These are phyloP conservation scores for California macrophylla DNA, from an alignment of 441 rosid genomes.

Conservation along the genomic window DNA sequence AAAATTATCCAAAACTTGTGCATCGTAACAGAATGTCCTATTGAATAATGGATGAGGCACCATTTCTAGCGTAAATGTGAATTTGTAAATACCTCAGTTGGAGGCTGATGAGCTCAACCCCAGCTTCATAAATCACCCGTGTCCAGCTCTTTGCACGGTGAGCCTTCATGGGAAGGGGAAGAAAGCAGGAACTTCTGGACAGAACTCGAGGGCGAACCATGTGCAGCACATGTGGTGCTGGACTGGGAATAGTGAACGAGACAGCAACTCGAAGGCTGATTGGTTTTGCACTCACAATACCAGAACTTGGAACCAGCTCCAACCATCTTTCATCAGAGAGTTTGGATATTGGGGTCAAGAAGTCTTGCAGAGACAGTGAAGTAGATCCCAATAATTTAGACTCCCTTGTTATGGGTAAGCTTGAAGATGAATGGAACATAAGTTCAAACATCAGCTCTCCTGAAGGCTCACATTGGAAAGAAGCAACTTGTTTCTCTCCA, in stretches of 20 bases:
- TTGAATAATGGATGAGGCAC: neutral
- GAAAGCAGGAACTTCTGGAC: neutral
- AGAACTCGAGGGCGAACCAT: slow-evolving; percentile 32
- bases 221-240: slow-evolving; percentile 38
- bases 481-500: slow-evolving; percentile 49
- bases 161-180: slow-evolving; percentile 28
- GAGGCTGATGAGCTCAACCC: slow-evolving; percentile 49
- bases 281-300: slow-evolving; percentile 32
- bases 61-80: neutral
- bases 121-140: slow-evolving; percentile 38
- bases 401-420: slow-evolving; percentile 18
- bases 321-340: slow-evolving; percentile 69
- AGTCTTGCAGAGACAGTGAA: slow-evolving; percentile 46
- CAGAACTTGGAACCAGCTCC: slow-evolving; percentile 43
- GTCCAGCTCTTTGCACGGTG: slow-evolving; percentile 23
- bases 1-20: neutral
- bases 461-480: slow-evolving; percentile 60
- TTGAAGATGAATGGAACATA: slow-evolving; percentile 36
- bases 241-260: slow-evolving; percentile 53
- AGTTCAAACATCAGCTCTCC: slow-evolving; percentile 74
- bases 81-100: slow-evolving; percentile 52
- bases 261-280: slow-evolving; percentile 48
- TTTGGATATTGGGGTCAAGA: slow-evolving; percentile 44
- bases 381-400: slow-evolving; percentile 44
- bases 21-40: neutral